These are phyloP conservation scores for Phialocephala subalpina DNA, from an alignment of 2,329 filamentous ascomycete genomes.

Conservation along the genomic window DNA sequence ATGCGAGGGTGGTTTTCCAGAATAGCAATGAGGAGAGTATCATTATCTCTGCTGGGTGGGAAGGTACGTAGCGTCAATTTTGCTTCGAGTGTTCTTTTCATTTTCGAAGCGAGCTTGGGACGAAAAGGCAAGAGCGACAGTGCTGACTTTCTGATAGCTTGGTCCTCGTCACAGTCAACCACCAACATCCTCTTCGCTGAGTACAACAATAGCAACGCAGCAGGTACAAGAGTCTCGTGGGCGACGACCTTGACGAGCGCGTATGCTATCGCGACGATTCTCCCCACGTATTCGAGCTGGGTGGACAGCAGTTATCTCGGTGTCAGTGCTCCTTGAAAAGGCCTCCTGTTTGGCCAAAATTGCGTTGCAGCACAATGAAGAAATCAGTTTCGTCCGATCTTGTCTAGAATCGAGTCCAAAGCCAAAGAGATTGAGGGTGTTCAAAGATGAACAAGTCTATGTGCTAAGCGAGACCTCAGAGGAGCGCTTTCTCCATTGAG, in stretches of 20 bases:
- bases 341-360: not conserved
- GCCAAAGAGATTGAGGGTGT: not conserved
- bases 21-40: conserved; percentile 53
- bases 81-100: conserved; percentile 48
- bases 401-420: too few species aligned
- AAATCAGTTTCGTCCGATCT: too few species aligned
- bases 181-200: conserved; percentile 57
- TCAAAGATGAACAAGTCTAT: not conserved
- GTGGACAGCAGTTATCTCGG: conserved; percentile 49
- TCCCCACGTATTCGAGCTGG: conserved; percentile 52
- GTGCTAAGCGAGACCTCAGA: not conserved
- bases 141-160: conserved; percentile 50
- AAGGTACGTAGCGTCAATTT: conserved; percentile 20
- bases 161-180: conserved; percentile 42
- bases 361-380: not conserved
- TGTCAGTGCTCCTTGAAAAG: conserved; percentile 18
- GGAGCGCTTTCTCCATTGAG: not conserved
- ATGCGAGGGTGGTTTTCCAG: conserved; percentile 60
- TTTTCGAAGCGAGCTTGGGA: not conserved
- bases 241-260: conserved; percentile 49
- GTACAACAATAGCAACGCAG: conserved; percentile 58
- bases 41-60: conserved; percentile 60
- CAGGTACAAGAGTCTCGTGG: conserved; percentile 51
- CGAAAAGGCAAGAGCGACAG: conserved; percentile 33
- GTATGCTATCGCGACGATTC: conserved; percentile 48